These are phyloP conservation scores for Volvariella surrecta DNA, from an alignment of 1,284 basidiomycete genomes.

Conservation along the genomic window DNA sequence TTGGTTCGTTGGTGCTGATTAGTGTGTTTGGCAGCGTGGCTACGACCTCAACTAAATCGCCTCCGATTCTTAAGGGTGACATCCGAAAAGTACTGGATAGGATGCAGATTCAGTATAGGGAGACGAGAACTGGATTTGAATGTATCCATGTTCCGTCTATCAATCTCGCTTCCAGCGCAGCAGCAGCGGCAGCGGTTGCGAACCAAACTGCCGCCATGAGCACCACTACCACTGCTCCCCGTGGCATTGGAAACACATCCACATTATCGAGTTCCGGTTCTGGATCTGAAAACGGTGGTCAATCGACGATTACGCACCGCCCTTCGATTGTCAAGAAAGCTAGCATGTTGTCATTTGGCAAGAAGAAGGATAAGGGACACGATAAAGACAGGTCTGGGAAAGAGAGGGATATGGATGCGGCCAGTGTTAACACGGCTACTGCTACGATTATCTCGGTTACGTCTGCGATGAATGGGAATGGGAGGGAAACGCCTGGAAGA, in stretches of 20 bases:
- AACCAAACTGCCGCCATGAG: slow-evolving; percentile 18
- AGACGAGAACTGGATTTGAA: slow-evolving; percentile 89
- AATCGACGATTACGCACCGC: slow-evolving; percentile 29
- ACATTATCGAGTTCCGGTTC: slow-evolving; percentile 2
- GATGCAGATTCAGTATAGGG: slow-evolving; percentile 91
- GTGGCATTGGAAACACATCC: neutral
- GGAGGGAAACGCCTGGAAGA: slow-evolving; percentile 31
- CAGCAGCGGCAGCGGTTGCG: slow-evolving; percentile 15
- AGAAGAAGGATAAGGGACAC: slow-evolving; percentile 31
- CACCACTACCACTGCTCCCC: neutral
- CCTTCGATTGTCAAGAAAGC: slow-evolving; percentile 63
- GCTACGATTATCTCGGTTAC: too few relatives aligned
- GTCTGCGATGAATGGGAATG: slow-evolving; percentile 11
- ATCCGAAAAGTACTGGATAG: slow-evolving; percentile 84
- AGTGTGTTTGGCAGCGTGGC: slow-evolving; percentile 55
- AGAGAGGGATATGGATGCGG: slow-evolving; percentile 33
- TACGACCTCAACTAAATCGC: slow-evolving; percentile 90
- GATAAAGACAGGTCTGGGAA: slow-evolving; percentile 20
- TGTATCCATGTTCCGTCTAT: slow-evolving; percentile 94
- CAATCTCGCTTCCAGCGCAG: slow-evolving; percentile 68
- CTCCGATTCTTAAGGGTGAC: slow-evolving; percentile 75
- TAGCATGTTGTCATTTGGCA: slow-evolving; percentile 64
- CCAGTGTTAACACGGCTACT: slow-evolving; percentile 2
- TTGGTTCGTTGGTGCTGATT: slow-evolving; percentile 2
- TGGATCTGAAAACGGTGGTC: slow-evolving; percentile 31